These are phyloP conservation scores for Melaleuca alternifolia DNA, from an alignment of 345 rosid genomes.

Conservation along the genomic window DNA sequence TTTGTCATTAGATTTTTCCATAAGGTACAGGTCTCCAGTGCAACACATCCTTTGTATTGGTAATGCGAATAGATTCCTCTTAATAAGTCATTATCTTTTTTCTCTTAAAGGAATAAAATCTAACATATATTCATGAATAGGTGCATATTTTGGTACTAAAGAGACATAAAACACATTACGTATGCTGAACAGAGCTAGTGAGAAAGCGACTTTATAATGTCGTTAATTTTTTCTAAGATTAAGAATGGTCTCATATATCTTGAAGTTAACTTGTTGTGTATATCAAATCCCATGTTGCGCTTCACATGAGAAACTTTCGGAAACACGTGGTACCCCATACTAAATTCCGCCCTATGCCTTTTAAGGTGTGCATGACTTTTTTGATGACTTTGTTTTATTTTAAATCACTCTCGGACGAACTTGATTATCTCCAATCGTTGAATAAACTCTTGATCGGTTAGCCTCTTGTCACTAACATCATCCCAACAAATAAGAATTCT, in stretches of 20 bases:
- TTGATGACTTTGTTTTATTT: not conserved
- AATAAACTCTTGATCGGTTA: not conserved
- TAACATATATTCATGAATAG: too few relatives aligned
- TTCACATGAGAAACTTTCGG: not conserved
- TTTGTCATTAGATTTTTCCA: not conserved
- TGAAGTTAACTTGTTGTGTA: not conserved
- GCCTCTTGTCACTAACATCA: not conserved
- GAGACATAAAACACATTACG: too few relatives aligned
- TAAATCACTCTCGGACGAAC: not conserved
- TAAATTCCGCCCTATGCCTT: not conserved
- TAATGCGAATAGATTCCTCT: not conserved
- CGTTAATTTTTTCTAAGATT: too few relatives aligned
- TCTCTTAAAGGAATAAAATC: too few relatives aligned
- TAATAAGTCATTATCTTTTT: not conserved
- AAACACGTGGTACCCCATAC: not conserved
- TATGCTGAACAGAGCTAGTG: not conserved
- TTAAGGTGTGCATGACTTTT: not conserved
- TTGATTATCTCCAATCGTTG: not conserved
- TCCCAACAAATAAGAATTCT: not conserved
- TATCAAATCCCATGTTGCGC: not conserved
- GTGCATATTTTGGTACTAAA: too few relatives aligned
- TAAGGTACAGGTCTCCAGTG: not conserved
- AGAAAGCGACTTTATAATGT: too few relatives aligned
- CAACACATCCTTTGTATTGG: not conserved
- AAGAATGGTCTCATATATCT: too few relatives aligned